These are phyloP conservation scores for Schrenkiella parvula DNA, from an alignment of 345 rosid genomes.

Conservation along the genomic window DNA sequence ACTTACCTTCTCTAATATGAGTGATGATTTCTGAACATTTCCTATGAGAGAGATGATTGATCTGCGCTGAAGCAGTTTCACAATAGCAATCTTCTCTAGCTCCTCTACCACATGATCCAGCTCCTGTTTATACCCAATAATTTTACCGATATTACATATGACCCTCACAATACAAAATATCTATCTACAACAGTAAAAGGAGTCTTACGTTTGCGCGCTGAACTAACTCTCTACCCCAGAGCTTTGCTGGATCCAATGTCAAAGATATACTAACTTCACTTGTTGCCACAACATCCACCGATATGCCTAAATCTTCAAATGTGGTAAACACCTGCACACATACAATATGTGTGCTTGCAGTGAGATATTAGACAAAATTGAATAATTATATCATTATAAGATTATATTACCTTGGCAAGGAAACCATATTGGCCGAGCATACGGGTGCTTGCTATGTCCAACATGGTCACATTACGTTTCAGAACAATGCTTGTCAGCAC, in stretches of 20 bases:
- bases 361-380: not conserved
- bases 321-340: constrained; percentile 66
- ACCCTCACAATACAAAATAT: not conserved
- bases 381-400: constrained; percentile 1
- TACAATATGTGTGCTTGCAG: not conserved
- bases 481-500: constrained; percentile 88
- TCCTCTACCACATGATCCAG: constrained; percentile 94
- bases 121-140: constrained; percentile 47
- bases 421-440: constrained; percentile 97
- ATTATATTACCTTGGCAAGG: constrained; percentile 67
- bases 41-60: constrained; percentile 92
- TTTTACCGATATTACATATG: not conserved
- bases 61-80: constrained; percentile 73
- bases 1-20: constrained; percentile 84
- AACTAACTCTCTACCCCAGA: constrained; percentile 86
- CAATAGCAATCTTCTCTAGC: constrained; percentile 87
- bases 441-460: constrained; percentile 91
- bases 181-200: not conserved
- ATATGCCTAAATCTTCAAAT: constrained; percentile 90
- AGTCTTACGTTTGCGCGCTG: constrained; percentile 61
- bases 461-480: constrained; percentile 89
- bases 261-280: constrained; percentile 94
- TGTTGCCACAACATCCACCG: constrained; percentile 95
- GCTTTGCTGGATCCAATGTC: constrained; percentile 88
- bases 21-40: constrained; percentile 78